These are phyloP conservation scores for Mortierella sp. DNA, from an alignment of 371 early-diverging fungal genomes.

Conservation along the genomic window DNA sequence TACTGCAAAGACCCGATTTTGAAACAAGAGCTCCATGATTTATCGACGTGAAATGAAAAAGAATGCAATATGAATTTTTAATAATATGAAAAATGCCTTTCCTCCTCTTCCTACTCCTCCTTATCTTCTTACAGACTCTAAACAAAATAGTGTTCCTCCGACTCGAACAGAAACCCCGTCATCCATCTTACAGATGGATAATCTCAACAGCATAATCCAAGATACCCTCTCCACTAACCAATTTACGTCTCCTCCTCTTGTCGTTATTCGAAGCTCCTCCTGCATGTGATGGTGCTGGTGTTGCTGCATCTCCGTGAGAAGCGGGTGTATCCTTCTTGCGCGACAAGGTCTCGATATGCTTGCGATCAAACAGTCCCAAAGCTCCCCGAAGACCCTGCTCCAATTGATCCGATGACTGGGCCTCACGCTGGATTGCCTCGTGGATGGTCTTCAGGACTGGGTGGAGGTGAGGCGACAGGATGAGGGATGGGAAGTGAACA, in stretches of 20 bases:
- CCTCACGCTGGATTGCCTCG: conserved; percentile 60
- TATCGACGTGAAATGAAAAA: background rate
- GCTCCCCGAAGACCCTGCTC: conserved; percentile 65
- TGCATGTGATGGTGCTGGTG: conserved; percentile 8
- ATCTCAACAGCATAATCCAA: conserved; percentile 75
- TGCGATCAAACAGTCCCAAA: conserved; percentile 68
- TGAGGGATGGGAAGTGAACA: conserved; percentile 71
- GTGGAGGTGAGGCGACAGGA: conserved; percentile 69
- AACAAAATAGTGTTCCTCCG: background rate
- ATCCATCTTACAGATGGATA: conserved; percentile 63
- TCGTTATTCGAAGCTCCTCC: conserved; percentile 21
- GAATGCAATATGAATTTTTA: conserved; percentile 2
- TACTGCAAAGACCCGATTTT: no score
- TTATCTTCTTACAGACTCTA: background rate
- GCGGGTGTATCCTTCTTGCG: conserved; percentile 40
- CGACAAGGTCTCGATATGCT: conserved; percentile 54
- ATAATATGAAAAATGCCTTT: background rate
- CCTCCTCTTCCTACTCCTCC: background rate
- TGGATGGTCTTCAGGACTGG: conserved; percentile 60
- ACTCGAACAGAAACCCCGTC: no score
- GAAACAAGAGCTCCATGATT: no score
- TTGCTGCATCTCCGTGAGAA: conserved; percentile 15
- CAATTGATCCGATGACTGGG: conserved; percentile 60
- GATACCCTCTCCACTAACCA: conserved; percentile 69
- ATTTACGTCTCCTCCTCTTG: conserved; percentile 66